Evolutionary conservation across 768 basidiomycete genomes (phyloP), one percentile per base, ranked within the genome.

Genomic region (Trichaptum fuscoviolaceum): DNA sequence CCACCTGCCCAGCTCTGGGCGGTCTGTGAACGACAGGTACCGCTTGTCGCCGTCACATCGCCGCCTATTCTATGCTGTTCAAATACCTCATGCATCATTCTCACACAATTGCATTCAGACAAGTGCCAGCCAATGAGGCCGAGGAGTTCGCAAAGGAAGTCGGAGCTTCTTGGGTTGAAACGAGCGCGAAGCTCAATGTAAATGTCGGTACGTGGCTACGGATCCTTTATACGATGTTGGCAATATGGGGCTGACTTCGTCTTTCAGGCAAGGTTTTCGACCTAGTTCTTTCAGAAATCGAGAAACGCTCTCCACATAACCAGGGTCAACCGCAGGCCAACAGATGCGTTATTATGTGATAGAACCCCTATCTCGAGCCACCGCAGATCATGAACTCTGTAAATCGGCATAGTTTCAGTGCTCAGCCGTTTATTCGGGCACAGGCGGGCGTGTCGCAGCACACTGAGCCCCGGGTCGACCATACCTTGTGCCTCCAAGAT

Each of bases 141-240:
- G 81, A 92, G 76, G 83, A 84, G 65, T 79, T 96, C 57, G 95
- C 93, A 10, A 83, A 84, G 70, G 80, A 81, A 67, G 86, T 88
- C 71, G 84, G 87, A 57, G 88, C 92, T 8, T 90, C 89, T 3
- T 96, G 88, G 81, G 82, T 96, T 58, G 95, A 96, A 78, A 92
- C 92, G 17, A 94, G 92, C 72, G 93, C 95, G 36, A 92, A 92
- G 83, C 82, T 86, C 66, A 92, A 94, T 70, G 76, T 86, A 76
- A 95, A 96, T 77, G 90, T 97, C 71, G 87, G 95, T 95, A 71
- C 77, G 95, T 89, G 58, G 30, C 30, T 61, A 63, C 66, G 65
- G 30, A 62, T 35, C 61, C 60, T 27, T 63, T 61, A 64, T 52
- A n/a, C 34, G 61, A 25, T 57, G 30, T 30, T 30, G 26, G 35